Conservation (phyloP, 148 eudicot species). For the Amaranthus cruentus region DNA sequence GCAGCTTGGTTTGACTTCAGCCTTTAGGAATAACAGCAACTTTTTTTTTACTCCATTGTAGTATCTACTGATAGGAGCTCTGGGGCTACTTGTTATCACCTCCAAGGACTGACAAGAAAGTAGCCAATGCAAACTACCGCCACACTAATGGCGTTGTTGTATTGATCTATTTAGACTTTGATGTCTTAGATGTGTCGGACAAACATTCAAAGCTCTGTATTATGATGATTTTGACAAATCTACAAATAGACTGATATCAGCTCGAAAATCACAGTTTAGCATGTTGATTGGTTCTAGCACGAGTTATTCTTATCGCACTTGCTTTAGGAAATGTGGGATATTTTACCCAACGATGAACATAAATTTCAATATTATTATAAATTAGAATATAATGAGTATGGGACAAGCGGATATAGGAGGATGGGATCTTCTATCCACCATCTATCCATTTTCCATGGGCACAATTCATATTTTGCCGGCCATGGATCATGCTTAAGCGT, state of each 20-base stretch:
- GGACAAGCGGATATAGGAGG: no score
- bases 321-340: no score
- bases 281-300: no score
- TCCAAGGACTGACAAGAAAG: constrained; percentile 39
- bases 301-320: no score
- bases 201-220: neutral
- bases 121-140: neutral
- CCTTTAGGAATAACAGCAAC: neutral
- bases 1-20: neutral
- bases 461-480: no score
- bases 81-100: constrained; percentile 52
- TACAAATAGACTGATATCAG: neutral
- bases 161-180: neutral
- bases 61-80: constrained; percentile 53
- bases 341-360: no score
- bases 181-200: neutral
- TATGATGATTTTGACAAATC: constrained; percentile 5
- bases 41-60: constrained; percentile 24
- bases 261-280: neutral
- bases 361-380: no score
- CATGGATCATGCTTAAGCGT: no score
- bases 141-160: neutral
- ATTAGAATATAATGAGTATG: no score
- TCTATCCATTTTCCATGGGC: no score
- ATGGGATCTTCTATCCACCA: no score